phyloP scores from a whole-genome alignment of 495 filamentous ascomycete genomes.

The Trichoderma parareesei region DNA sequence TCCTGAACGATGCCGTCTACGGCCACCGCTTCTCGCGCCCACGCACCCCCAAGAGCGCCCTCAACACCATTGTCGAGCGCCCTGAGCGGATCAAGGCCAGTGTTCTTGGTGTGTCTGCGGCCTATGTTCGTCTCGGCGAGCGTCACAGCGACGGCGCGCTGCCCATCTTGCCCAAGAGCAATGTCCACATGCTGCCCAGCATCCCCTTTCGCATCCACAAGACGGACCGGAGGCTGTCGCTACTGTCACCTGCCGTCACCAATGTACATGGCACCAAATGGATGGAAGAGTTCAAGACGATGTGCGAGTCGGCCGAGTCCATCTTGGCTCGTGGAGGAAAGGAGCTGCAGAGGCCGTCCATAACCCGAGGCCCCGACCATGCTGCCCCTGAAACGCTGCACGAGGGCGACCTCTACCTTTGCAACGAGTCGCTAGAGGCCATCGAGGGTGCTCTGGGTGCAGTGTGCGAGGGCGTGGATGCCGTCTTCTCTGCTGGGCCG shows the following conservation, averaged over 20 bases:
- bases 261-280: conserved; percentile 78
- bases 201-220: conserved; percentile 79
- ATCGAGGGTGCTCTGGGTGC: conserved; percentile 84
- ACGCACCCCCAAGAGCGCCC: conserved; percentile 52
- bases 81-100: conserved; percentile 86
- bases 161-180: conserved; percentile 45
- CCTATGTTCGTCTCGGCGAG: conserved; percentile 79
- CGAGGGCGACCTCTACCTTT: conserved; percentile 83
- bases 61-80: conserved; percentile 78
- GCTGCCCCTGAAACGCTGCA: conserved; percentile 52
- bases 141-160: conserved; percentile 65
- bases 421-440: conserved; percentile 72
- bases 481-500: conserved; percentile 59
- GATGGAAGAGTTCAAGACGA: conserved; percentile 82
- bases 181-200: conserved; percentile 43
- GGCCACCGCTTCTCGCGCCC: conserved; percentile 83
- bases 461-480: conserved; percentile 84
- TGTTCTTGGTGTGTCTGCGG: conserved; percentile 71
- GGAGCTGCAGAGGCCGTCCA: conserved; percentile 59
- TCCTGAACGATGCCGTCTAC: conserved; percentile 89
- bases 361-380: conserved; percentile 37
- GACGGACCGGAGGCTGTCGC: conserved; percentile 53
- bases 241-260: conserved; percentile 63
- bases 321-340: conserved; percentile 65
- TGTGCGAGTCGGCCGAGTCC: conserved; percentile 71